These are phyloP conservation scores for Trypanosoma platydactyli DNA, from an alignment of 208 protist genomes.

Conservation along the genomic window DNA sequence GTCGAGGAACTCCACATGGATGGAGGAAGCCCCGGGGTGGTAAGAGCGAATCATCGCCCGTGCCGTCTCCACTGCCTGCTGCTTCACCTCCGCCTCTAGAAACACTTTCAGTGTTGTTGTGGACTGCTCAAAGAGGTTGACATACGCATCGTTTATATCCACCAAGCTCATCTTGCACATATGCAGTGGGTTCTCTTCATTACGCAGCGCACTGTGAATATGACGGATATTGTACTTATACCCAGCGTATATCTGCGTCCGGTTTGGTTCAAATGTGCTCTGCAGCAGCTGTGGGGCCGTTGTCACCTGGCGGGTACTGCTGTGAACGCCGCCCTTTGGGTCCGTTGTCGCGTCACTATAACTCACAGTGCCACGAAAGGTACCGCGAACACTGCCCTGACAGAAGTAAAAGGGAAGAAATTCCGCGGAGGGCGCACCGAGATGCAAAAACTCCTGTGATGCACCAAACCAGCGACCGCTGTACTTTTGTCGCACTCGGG, in stretches of 20 bases:
- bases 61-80: constrained; percentile 55
- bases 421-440: constrained; percentile 63
- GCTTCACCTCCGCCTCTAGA: constrained; percentile 51
- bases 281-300: constrained; percentile 56
- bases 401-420: constrained; percentile 90
- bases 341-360: constrained; percentile 39
- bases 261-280: constrained; percentile 68
- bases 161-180: constrained; percentile 59
- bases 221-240: constrained; percentile 91
- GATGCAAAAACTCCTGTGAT: constrained; percentile 50
- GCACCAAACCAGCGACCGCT: constrained; percentile 68
- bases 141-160: constrained; percentile 62
- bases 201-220: constrained; percentile 62
- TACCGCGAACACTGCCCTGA: constrained; percentile 52
- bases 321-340: constrained; percentile 26
- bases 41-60: constrained; percentile 50
- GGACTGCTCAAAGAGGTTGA: constrained; percentile 91
- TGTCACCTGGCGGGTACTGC: constrained; percentile 32
- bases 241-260: constrained; percentile 85
- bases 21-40: constrained; percentile 53
- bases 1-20: constrained; percentile 54
- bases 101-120: constrained; percentile 57
- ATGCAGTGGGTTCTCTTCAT: constrained; percentile 50
- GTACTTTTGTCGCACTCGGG: constrained; percentile 57
- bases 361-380: constrained; percentile 52